Evolutionary conservation across 164 flowering plant species (phyloP).

Genomic region (Akebia trifoliata): DNA sequence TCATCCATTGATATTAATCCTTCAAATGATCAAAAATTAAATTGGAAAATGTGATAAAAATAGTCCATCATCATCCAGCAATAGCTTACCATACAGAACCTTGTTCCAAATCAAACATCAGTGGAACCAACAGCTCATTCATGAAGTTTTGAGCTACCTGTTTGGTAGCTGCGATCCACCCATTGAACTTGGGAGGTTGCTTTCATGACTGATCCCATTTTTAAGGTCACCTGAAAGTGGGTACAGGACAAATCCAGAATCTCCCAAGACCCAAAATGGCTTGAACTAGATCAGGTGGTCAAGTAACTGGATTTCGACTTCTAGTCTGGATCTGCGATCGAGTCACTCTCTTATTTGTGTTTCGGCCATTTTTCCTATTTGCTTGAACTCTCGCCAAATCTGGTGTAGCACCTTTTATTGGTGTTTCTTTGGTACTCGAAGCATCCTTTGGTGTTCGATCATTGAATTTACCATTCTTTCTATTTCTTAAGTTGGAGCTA

Average conservation of each 20-base stretch:
- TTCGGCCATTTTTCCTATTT: constrained; percentile 3
- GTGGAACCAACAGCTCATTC: not conserved
- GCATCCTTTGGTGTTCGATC: not conserved
- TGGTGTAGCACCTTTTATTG: not conserved
- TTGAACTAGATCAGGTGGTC: not conserved
- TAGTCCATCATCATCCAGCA: too few species aligned
- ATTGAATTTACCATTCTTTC: not conserved
- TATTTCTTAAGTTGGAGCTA: not conserved
- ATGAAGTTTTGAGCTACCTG: not conserved
- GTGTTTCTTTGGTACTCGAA: not conserved
- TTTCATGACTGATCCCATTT: not conserved
- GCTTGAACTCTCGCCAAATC: not conserved
- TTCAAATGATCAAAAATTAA: too few species aligned
- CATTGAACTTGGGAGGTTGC: not conserved
- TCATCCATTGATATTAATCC: too few species aligned
- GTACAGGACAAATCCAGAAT: too few species aligned
- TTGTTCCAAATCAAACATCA: not conserved
- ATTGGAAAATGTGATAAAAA: too few species aligned
- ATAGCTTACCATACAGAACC: too few species aligned
- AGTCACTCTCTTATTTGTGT: constrained; percentile 1
- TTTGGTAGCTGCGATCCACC: not conserved
- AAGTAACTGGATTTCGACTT: constrained; percentile 6
- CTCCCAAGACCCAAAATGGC: too few species aligned
- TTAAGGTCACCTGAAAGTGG: too few species aligned
- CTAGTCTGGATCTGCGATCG: constrained; percentile 2